These are phyloP conservation scores for Raffaelea albimanens DNA, from an alignment of 2,329 filamentous ascomycete genomes.

Conservation along the genomic window DNA sequence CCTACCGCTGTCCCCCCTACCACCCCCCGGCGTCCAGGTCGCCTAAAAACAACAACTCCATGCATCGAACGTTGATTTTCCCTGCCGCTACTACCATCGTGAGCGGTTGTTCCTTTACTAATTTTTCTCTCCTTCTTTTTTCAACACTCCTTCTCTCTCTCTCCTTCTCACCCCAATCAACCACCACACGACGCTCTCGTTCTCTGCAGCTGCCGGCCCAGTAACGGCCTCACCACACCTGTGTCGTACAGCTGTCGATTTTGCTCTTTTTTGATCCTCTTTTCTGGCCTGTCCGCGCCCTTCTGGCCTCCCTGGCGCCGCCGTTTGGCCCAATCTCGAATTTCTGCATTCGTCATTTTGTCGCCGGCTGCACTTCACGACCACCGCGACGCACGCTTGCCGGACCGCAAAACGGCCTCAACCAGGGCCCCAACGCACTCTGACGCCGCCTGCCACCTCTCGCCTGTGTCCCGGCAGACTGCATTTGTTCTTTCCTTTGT, in stretches of 20 bases:
- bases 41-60: conserved; percentile 11
- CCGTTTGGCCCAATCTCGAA: too few species aligned
- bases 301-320: too few species aligned
- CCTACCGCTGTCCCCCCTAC: conserved; percentile 1
- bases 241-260: too few species aligned
- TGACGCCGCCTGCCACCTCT: background rate
- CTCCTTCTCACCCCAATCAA: background rate
- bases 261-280: too few species aligned
- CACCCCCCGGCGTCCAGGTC: conserved; percentile 4
- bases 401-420: too few species aligned
- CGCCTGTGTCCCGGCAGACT: too few species aligned
- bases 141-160: background rate
- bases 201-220: background rate
- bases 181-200: background rate
- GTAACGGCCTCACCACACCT: background rate
- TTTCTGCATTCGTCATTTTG: too few species aligned
- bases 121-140: conserved; percentile 7
- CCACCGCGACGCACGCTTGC: too few species aligned
- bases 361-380: too few species aligned
- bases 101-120: conserved; percentile 6
- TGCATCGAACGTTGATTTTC: conserved; percentile 11
- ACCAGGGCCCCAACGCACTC: background rate
- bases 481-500: background rate
- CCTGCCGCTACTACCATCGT: conserved; percentile 7
- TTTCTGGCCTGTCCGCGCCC: too few species aligned